Percentiles rank a stretch among this genome's conserved stretches.
Evolutionary conservation across 106 monocot species (phyloP).

Genomic region (Dactylorhiza incarnata): DNA sequence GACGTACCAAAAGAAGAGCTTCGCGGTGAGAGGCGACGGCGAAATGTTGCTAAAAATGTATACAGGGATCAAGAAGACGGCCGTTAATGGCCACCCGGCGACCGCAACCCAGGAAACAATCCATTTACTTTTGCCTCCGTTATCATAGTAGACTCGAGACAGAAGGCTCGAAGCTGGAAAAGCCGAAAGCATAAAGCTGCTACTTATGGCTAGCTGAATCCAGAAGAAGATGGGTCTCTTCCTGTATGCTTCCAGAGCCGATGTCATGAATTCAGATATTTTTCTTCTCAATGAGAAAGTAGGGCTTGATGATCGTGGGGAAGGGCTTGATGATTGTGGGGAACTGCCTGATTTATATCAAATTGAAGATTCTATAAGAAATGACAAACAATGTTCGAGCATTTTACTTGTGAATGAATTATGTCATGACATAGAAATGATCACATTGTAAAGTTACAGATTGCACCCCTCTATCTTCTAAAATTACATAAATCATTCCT

Average conservation of each 20-base stretch:
- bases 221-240: conserved; percentile 52
- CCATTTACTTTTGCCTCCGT: conserved; percentile 93
- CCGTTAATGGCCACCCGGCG: conserved; percentile 87
- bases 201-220: conserved; percentile 50
- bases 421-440: background rate
- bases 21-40: conserved; percentile 61
- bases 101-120: conserved; percentile 86
- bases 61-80: conserved; percentile 42
- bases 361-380: background rate
- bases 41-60: conserved; percentile 35
- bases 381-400: background rate
- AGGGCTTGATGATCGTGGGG: background rate
- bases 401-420: background rate
- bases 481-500: too few relatives aligned
- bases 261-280: conserved; percentile 15
- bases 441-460: background rate
- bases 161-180: conserved; percentile 89
- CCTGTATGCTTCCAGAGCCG: conserved; percentile 24
- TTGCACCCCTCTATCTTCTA: too few relatives aligned
- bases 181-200: conserved; percentile 60
- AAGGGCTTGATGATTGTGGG: conserved; percentile 5
- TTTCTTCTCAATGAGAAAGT: conserved; percentile 8
- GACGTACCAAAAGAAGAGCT: conserved; percentile 57
- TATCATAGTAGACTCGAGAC: conserved; percentile 68
- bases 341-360: conserved; percentile 10